These are phyloP conservation scores for Alnus glutinosa DNA, from an alignment of 306 rosid genomes.

Conservation along the genomic window DNA sequence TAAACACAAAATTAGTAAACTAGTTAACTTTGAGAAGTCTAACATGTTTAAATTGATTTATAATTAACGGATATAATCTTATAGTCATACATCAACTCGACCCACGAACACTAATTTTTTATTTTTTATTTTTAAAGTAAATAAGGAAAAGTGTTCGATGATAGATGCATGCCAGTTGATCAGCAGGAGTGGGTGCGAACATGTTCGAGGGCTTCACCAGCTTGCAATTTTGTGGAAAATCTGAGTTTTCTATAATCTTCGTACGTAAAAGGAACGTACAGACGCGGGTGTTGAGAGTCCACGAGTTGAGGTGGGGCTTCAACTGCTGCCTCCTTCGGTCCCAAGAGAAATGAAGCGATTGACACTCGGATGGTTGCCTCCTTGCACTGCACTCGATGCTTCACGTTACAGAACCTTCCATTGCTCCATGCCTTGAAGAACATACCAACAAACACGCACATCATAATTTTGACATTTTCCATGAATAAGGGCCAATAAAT, in stretches of 20 bases:
- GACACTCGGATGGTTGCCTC: constrained; percentile 46
- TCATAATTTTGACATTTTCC: neutral
- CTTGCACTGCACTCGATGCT: constrained; percentile 58
- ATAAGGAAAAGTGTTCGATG: too few relatives aligned
- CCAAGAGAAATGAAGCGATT: constrained; percentile 51
- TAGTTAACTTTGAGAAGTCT: too few relatives aligned
- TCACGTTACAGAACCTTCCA: constrained; percentile 52
- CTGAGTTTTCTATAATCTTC: constrained; percentile 48
- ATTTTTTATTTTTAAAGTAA: too few relatives aligned
- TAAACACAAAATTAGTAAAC: too few relatives aligned
- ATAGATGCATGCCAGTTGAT: constrained; percentile 9
- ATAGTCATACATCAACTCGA: too few relatives aligned
- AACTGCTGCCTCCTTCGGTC: constrained; percentile 39
- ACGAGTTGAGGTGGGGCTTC: constrained; percentile 53
- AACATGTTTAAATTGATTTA: too few relatives aligned
- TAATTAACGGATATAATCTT: too few relatives aligned
- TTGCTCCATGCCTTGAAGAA: constrained; percentile 53
- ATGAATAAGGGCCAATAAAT: neutral
- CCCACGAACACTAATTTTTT: too few relatives aligned
- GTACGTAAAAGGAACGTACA: constrained; percentile 38
- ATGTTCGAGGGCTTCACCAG: constrained; percentile 53
- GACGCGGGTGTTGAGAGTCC: constrained; percentile 43
- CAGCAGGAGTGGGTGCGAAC: constrained; percentile 20
- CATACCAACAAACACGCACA: too few relatives aligned
- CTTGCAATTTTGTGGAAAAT: constrained; percentile 17